Percentiles rank a stretch among this genome's conserved stretches.
Evolutionary conservation across 2,329 filamentous ascomycete genomes (phyloP).

Genomic region (Verticillium albo-atrum): DNA sequence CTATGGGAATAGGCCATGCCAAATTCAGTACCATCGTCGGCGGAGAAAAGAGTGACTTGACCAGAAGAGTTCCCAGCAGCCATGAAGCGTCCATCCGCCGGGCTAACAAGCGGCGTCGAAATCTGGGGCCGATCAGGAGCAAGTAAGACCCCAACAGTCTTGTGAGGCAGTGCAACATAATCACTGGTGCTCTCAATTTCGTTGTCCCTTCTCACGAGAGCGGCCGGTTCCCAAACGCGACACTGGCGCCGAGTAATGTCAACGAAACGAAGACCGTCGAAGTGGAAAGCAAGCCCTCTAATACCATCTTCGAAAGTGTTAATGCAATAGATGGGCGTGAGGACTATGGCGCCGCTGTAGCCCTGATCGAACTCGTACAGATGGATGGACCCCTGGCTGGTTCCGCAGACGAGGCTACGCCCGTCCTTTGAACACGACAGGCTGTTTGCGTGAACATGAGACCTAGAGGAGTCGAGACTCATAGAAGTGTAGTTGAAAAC

Average conservation of each 20-base stretch:
- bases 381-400: conserved; percentile 16
- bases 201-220: conserved; percentile 19
- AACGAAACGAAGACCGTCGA: conserved; percentile 23
- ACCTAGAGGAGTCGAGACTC: conserved; percentile 7
- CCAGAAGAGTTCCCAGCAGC: conserved; percentile 21
- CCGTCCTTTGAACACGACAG: conserved; percentile 21
- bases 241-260: conserved; percentile 24
- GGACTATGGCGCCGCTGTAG: not conserved
- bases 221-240: conserved; percentile 29
- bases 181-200: conserved; percentile 15
- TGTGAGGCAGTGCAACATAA: not conserved
- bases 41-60: conserved; percentile 16
- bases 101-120: conserved; percentile 10
- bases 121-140: conserved; percentile 13
- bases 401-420: conserved; percentile 17
- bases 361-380: conserved; percentile 21
- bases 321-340: conserved; percentile 22
- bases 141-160: conserved; percentile 8
- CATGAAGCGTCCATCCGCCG: conserved; percentile 11
- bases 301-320: conserved; percentile 20
- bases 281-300: conserved; percentile 21
- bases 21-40: conserved; percentile 9
- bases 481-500: conserved; percentile 20
- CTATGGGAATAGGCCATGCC: conserved; percentile 18
- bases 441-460: conserved; percentile 15